Evolutionary conservation across 345 rosid genomes (phyloP).

Genomic region (Chamaenerion angustifolium): DNA sequence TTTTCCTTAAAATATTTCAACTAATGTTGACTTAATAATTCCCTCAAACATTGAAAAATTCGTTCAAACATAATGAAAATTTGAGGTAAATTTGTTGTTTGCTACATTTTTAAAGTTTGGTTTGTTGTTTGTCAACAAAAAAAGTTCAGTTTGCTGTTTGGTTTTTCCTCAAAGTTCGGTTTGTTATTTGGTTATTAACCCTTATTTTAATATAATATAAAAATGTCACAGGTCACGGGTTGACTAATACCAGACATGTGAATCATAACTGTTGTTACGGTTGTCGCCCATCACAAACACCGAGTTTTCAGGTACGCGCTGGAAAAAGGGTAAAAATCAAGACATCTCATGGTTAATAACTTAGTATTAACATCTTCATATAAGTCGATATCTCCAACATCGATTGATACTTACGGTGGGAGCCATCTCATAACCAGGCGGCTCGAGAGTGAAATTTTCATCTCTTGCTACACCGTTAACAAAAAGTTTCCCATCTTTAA

Average conservation of each 20-base stretch:
- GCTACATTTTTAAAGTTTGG: no score
- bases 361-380: not conserved
- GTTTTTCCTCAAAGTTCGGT: no score
- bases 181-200: no score
- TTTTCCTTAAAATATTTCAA: no score
- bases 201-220: no score
- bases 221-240: no score
- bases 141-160: no score
- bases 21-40: no score
- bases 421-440: conserved; percentile 73
- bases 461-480: conserved; percentile 59
- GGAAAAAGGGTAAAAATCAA: conserved; percentile 5
- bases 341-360: not conserved
- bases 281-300: conserved; percentile 99
- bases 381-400: not conserved
- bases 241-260: conserved; percentile 98
- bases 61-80: no score
- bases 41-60: no score
- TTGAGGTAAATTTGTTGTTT: no score
- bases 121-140: no score
- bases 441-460: conserved; percentile 58
- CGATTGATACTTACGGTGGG: conserved; percentile 52
- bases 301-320: conserved; percentile 66
- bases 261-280: conserved; percentile 91
- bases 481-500: conserved; percentile 51